phyloP scores from a whole-genome alignment of 495 filamentous ascomycete genomes.

The Usnea hakonensis region DNA sequence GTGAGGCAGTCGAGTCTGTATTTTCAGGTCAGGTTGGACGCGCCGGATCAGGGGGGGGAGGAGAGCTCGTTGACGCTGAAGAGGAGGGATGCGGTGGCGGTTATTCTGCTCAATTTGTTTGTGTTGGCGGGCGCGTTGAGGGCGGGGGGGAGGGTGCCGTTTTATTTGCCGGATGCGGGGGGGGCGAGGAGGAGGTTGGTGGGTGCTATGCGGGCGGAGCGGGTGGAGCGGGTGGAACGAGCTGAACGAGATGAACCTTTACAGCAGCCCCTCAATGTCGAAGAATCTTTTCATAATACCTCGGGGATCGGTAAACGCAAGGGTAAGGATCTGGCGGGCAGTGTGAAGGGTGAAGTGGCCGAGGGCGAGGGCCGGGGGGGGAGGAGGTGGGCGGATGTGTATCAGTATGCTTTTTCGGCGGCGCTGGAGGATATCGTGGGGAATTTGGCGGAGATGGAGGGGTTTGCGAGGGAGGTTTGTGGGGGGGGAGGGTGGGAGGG shows the following conservation, averaged over 20 bases:
- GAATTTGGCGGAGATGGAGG: conserved; percentile 44
- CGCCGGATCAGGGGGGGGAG: conserved; percentile 27
- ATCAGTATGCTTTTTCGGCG: conserved; percentile 43
- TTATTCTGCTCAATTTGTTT: conserved; percentile 51
- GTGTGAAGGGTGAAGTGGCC: conserved; percentile 15
- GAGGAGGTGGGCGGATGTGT: conserved; percentile 42
- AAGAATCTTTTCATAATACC: too few species aligned
- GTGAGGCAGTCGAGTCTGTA: conserved; percentile 51
- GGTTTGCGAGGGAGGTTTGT: conserved; percentile 46
- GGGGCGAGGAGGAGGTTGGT: conserved; percentile 43
- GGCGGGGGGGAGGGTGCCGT: conserved; percentile 42
- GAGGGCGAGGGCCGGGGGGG: conserved; percentile 6
- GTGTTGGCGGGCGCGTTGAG: conserved; percentile 47
- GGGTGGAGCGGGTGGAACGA: conserved; percentile 20
- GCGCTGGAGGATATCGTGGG: conserved; percentile 50
- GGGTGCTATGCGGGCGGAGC: conserved; percentile 38
- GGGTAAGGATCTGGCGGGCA: not conserved
- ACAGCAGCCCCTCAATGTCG: too few species aligned
- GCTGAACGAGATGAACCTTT: too few species aligned
- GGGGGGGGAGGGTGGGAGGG: conserved; percentile 42
- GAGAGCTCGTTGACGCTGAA: conserved; percentile 39
- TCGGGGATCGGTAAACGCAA: conserved; percentile 23
- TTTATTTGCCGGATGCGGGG: conserved; percentile 48
- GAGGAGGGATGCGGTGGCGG: conserved; percentile 48
- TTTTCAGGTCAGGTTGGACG: conserved; percentile 40